These are phyloP conservation scores for Macroventuria anomochaeta DNA, from an alignment of 2,329 filamentous ascomycete genomes.

Conservation along the genomic window DNA sequence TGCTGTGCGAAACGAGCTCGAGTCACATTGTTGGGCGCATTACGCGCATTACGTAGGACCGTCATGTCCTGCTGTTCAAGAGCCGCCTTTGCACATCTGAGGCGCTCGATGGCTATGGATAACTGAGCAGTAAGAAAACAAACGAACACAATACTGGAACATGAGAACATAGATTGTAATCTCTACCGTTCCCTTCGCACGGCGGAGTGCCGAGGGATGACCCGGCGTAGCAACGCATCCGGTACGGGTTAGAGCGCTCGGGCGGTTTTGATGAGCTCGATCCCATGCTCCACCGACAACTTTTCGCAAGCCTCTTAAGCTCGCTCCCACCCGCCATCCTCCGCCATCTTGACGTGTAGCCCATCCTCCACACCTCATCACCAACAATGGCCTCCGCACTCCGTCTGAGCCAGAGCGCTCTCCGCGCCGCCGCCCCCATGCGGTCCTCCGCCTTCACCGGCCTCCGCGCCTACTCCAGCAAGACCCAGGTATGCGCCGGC, in stretches of 20 bases:
- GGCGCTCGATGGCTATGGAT: too few relatives aligned
- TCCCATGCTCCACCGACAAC: conserved; percentile 30
- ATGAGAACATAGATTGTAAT: too few relatives aligned
- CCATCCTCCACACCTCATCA: conserved; percentile 38
- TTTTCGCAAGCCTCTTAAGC: conserved; percentile 39
- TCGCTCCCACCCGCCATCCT: conserved; percentile 41
- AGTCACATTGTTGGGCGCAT: conserved; percentile 12
- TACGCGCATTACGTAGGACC: conserved; percentile 13
- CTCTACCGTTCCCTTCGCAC: conserved; percentile 10
- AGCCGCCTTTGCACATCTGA: not conserved
- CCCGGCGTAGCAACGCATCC: conserved; percentile 1
- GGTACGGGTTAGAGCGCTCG: not conserved
- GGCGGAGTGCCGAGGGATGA: conserved; percentile 7
- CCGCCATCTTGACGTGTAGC: conserved; percentile 38
- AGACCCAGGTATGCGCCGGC: conserved; percentile 73
- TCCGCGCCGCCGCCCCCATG: conserved; percentile 73
- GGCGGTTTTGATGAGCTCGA: conserved; percentile 10
- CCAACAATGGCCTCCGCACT: conserved; percentile 81
- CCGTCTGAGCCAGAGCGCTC: conserved; percentile 79
- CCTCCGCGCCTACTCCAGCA: conserved; percentile 89
- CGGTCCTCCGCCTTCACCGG: conserved; percentile 80
- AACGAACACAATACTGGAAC: too few relatives aligned
- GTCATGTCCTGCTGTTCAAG: not conserved
- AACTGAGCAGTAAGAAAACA: too few relatives aligned
- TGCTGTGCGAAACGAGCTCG: conserved; percentile 4